A percentile compares a stretch with the other conserved stretches of the same genome.
Evolutionary conservation across 1,284 basidiomycete species (phyloP).

Genomic region (Moesziomyces parantarcticus): DNA sequence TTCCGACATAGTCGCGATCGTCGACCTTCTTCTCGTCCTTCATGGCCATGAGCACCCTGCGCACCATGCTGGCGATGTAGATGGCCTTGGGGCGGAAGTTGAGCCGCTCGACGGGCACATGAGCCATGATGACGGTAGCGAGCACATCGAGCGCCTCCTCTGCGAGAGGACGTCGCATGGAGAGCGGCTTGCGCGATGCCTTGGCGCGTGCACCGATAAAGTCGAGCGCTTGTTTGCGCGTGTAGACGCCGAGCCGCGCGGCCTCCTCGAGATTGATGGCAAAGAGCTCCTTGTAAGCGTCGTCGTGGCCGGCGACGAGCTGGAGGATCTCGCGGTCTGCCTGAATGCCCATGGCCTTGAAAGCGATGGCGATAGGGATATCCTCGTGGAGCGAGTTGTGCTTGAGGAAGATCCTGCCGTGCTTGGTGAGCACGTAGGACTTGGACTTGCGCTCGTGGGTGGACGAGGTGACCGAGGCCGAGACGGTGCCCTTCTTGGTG

Average conservation of each 20-base stretch:
- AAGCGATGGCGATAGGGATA: slow-evolving; percentile 93
- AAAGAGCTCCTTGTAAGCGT: slow-evolving; percentile 87
- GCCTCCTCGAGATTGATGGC: slow-evolving; percentile 94
- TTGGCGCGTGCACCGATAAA: slow-evolving; percentile 94
- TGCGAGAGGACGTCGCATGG: slow-evolving; percentile 82
- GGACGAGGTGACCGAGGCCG: slow-evolving; percentile 91
- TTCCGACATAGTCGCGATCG: slow-evolving; percentile 98
- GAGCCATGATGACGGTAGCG: slow-evolving; percentile 95
- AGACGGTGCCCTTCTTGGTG: slow-evolving; percentile 86
- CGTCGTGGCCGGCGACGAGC: slow-evolving; percentile 90
- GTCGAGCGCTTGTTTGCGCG: slow-evolving; percentile 91
- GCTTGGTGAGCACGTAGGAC: slow-evolving; percentile 94
- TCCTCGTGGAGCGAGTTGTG: slow-evolving; percentile 97
- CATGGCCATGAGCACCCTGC: slow-evolving; percentile 95
- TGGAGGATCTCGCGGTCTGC: slow-evolving; percentile 98
- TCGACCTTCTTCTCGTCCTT: slow-evolving; percentile 97
- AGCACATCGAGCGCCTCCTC: slow-evolving; percentile 97
- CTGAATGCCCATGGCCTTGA: slow-evolving; percentile 89
- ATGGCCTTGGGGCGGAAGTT: slow-evolving; percentile 96
- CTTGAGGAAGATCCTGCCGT: slow-evolving; percentile 91
- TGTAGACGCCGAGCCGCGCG: slow-evolving; percentile 76
- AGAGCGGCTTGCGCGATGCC: slow-evolving; percentile 77
- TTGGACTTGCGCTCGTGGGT: slow-evolving; percentile 99
- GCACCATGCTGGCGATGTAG: slow-evolving; percentile 97
- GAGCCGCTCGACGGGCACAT: slow-evolving; percentile 89